These are phyloP conservation scores for Gracilaria gracilis DNA, from an alignment of 23 red algal genomes.

Conservation along the genomic window DNA sequence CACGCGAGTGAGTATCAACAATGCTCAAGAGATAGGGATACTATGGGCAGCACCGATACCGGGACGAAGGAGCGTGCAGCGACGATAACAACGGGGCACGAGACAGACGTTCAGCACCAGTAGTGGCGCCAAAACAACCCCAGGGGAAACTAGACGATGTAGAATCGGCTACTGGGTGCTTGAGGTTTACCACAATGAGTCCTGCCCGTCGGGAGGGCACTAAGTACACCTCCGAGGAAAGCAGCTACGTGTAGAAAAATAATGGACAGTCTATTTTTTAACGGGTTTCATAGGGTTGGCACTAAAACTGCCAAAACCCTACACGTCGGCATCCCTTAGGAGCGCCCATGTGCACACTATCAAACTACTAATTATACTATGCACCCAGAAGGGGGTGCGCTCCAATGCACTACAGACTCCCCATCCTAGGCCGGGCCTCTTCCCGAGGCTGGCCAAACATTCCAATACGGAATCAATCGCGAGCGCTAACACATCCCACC, in stretches of 20 bases:
- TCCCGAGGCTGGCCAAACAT: not conserved
- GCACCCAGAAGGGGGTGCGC: not conserved
- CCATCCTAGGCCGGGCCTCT: not conserved
- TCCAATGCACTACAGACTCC: not conserved
- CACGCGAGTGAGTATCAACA: too few species aligned
- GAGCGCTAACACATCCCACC: too few species aligned
- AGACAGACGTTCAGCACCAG: not conserved
- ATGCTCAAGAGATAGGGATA: too few species aligned
- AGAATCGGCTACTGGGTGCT: not conserved
- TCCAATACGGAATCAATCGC: too few species aligned
- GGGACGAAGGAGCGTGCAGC: not conserved
- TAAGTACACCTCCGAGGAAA: not conserved
- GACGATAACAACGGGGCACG: not conserved
- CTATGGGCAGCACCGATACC: not conserved
- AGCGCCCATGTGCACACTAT: too few species aligned
- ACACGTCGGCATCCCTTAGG: too few species aligned
- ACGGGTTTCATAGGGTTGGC: not conserved
- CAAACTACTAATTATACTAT: not conserved
- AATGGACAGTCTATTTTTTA: not conserved
- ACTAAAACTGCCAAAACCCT: not conserved
- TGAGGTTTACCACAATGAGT: slow-evolving; percentile 3
- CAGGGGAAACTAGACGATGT: not conserved
- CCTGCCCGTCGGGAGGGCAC: not conserved
- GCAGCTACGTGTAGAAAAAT: not conserved
- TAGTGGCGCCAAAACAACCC: not conserved